Evolutionary conservation across 78 protist species (phyloP), one percentile per base, ranked within the genome.

Genomic region (Salpingoeca rosetta): DNA sequence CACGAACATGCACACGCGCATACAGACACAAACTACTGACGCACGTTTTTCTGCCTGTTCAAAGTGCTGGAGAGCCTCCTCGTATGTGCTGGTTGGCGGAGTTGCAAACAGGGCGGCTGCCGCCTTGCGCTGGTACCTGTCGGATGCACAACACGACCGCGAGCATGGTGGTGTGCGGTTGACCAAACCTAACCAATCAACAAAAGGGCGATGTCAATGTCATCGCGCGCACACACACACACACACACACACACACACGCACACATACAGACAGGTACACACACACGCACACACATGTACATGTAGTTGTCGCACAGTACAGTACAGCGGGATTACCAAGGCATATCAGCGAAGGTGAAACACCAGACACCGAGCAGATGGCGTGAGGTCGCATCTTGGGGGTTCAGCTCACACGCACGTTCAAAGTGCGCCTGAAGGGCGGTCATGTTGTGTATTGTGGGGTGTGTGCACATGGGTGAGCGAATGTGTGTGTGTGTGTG

Each of bases 101-200:
- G 90, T 65, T 3, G 85, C 90, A 82, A 87, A 87, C 27, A 87
- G 40, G 31, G 90, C 73, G 1, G 90, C 85, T 3, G 90, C 90
- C 1, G 80, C 28, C 51, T 80, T 35, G 2, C 83, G 80, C 27
- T 3, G 36, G 44, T 56, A 83, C 77, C 77, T 45, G 28, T 74
- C 76, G 2, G 76, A 2, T 72, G 11, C 76, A 72, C 36, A 26
- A 28, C 76, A 25, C 11, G 28, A 45, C 28, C 57, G 57, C 57
- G n/a, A n/a, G n/a, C n/a, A n/a, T n/a, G n/a, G n/a, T n/a, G n/a
- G n/a, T n/a, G 57, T 12, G 12, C 57, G 28, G 57, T 17, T 45
- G 57, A 12, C 57, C 3, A 11, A 22, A 56, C 22, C 11, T 25
- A 56, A 25, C 22, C n/a, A 11, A 56, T 56, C 11, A 56, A 11